Evolutionary conservation across 345 rosid species (phyloP), one percentile per base, ranked within the genome.

Genomic region (Euphorbia tirucalli): DNA sequence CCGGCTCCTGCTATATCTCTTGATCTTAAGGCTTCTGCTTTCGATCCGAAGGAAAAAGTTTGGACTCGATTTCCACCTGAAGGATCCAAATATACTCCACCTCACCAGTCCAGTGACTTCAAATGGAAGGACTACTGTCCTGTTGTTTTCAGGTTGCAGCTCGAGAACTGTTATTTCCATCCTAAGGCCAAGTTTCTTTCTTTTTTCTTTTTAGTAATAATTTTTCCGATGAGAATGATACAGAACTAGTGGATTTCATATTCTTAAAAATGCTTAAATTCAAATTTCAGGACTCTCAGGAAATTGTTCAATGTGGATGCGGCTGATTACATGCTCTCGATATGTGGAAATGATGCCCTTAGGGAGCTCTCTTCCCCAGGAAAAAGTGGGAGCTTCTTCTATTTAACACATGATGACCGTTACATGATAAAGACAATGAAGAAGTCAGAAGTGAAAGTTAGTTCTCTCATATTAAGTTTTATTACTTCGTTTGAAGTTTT

Each of bases 71-170:
- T 96, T 76, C 99, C 98, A 7, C 78, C 98, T 3, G 97, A 86
- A 80, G 99, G 99, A 61, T 88, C 98, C 43, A 95, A 95, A 70
- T 80, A 92, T 74, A 95, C 99, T 68, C 98, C 99, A 43, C 98
- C 98, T 57, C 99, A 95, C 79, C 92, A 83, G 79, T 95, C 97
- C 46, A 77, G 81, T 46, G 99, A 95, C 70, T 95, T 95, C 77
- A 92, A 73, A 78, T 95, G 99, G 99, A 95, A 95, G 79, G 99
- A 95, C 65, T 95, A 95, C 74, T 92, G 99, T 62, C 99, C 98
- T 15, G 86, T 95, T 69, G 99, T 93, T 74, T 95, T 95, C 89
- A 91, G 99, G 99, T 95, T 56, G 49, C 73, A 55, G 35, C 71
- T 52, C 68, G 9, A 35, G 43, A 37, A 32, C 61, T 70, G 16